Evolutionary conservation across 345 rosid genomes (phyloP).

Genomic region (Boechera divaricarpa): DNA sequence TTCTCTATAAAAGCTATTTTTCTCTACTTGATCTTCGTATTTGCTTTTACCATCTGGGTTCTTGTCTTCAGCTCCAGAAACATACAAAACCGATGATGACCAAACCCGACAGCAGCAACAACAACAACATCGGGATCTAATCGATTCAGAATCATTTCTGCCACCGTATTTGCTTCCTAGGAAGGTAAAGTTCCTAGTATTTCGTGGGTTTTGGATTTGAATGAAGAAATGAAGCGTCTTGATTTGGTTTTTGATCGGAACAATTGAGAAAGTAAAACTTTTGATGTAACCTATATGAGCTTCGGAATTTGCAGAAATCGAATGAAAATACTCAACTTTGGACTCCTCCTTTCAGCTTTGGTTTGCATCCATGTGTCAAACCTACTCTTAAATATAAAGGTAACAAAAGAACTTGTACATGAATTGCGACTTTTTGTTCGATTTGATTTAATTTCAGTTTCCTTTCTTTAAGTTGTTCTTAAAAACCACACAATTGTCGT

Average conservation of each 20-base stretch:
- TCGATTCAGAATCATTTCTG: constrained; percentile 16
- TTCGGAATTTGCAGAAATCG: constrained; percentile 48
- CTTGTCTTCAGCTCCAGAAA: constrained; percentile 45
- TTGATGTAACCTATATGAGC: constrained; percentile 13
- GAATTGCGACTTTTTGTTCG: background rate
- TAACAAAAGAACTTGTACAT: constrained; percentile 27
- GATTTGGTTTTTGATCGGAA: constrained; percentile 25
- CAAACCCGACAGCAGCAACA: constrained; percentile 28
- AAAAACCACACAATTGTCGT: background rate
- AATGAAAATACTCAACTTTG: constrained; percentile 55
- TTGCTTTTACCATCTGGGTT: constrained; percentile 45
- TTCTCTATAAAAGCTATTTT: constrained; percentile 35
- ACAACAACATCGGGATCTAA: constrained; percentile 26
- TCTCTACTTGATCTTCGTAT: constrained; percentile 44
- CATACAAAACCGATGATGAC: constrained; percentile 52
- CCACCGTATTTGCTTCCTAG: constrained; percentile 31
- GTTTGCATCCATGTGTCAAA: constrained; percentile 73
- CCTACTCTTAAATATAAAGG: constrained; percentile 71
- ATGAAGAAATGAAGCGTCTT: constrained; percentile 18
- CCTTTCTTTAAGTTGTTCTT: too few species aligned
- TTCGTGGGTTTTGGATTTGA: constrained; percentile 25
- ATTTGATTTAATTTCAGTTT: background rate
- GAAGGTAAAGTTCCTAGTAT: constrained; percentile 39
- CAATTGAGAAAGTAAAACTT: background rate
- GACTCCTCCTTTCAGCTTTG: constrained; percentile 67